Percentiles rank a stretch among this genome's conserved stretches.
Evolutionary conservation across 768 basidiomycete genomes (phyloP).

Genomic region (Serendipita indica): DNA sequence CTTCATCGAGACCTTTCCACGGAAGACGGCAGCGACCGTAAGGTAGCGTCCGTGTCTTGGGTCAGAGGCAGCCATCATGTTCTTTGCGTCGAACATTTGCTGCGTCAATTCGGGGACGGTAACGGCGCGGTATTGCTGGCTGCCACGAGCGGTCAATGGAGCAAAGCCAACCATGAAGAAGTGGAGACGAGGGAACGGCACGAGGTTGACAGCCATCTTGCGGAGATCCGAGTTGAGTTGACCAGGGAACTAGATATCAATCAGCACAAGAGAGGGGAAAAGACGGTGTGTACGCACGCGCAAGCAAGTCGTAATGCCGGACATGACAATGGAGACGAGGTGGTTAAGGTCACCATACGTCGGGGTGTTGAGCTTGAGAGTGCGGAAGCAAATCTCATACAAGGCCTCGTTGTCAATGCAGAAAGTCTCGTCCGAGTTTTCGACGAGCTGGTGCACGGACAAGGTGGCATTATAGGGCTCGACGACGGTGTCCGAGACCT

Average conservation of each 20-base stretch:
- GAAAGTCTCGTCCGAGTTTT: constrained; percentile 99
- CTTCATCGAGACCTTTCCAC: constrained; percentile 99
- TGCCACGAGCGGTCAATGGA: constrained; percentile 85
- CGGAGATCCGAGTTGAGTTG: constrained; percentile 97
- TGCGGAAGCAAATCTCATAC: constrained; percentile 98
- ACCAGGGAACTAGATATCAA: constrained; percentile 68
- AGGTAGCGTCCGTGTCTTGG: constrained; percentile 95
- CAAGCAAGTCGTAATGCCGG: constrained; percentile 94
- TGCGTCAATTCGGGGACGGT: constrained; percentile 95
- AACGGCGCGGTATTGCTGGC: constrained; percentile 90
- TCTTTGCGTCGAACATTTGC: constrained; percentile 99
- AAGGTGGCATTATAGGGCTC: constrained; percentile 99
- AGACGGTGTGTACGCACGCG: constrained; percentile 29
- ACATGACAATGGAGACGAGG: constrained; percentile 96
- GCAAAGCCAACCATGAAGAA: constrained; percentile 99
- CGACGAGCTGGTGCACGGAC: constrained; percentile 95
- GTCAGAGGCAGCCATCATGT: constrained; percentile 99
- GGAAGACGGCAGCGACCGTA: constrained; percentile 95
- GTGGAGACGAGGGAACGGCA: constrained; percentile 97
- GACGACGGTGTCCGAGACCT: constrained; percentile 95
- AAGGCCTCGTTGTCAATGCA: constrained; percentile 99
- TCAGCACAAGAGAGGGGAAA: background rate
- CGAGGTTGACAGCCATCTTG: constrained; percentile 99
- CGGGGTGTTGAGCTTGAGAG: constrained; percentile 88
- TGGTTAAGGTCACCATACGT: constrained; percentile 98